phyloP scores from a whole-genome alignment of 352 stramenopile species.

The Phytophthora brassicae region DNA sequence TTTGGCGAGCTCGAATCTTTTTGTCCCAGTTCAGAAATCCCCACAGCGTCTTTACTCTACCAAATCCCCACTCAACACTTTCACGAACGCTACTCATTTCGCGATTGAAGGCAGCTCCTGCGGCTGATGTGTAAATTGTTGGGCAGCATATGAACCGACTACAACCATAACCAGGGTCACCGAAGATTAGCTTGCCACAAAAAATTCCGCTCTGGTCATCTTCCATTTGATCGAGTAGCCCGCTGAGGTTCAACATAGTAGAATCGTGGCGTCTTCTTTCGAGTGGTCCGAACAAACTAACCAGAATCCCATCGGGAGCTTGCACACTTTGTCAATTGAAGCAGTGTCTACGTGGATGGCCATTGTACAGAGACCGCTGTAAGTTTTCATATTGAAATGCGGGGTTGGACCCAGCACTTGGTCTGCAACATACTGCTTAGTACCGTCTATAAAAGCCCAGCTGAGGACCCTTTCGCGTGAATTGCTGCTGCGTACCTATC shows the following conservation, averaged over 20 bases:
- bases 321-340: constrained; percentile 7
- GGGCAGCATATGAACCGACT: not conserved
- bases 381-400: not conserved
- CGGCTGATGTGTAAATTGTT: not conserved
- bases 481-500: not conserved
- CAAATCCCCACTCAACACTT: constrained; percentile 6
- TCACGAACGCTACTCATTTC: constrained; percentile 1
- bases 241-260: constrained; percentile 1
- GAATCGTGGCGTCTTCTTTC: constrained; percentile 7
- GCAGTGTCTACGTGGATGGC: constrained; percentile 1
- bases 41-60: not conserved
- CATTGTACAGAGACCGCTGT: constrained; percentile 2
- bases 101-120: not conserved
- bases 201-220: not conserved
- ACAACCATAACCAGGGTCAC: not conserved
- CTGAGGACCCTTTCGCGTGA: not conserved
- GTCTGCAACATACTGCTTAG: not conserved
- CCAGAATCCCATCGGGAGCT: not conserved
- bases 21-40: constrained; percentile 9
- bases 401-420: not conserved
- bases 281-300: not conserved
- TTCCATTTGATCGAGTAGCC: not conserved
- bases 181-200: not conserved
- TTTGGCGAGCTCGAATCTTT: constrained; percentile 2
- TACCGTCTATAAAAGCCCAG: constrained; percentile 8